Evolutionary conservation across 352 stramenopile species (phyloP), one percentile per base, ranked within the genome.

Genomic region (Phytopythium chamaehyphon): DNA sequence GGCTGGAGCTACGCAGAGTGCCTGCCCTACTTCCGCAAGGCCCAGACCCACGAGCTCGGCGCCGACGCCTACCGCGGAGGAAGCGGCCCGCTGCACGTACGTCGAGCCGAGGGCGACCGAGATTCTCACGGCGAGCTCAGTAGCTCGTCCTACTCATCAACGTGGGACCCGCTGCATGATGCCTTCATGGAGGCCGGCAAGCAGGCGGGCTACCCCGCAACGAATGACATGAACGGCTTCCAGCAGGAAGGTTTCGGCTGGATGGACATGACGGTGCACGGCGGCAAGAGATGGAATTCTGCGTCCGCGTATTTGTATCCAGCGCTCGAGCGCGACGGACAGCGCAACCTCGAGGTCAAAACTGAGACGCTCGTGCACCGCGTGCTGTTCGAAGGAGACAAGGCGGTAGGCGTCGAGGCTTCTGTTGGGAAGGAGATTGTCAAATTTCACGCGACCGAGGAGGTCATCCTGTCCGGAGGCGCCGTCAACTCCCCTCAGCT

Each of bases 401-500:
- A 74, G 28, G 83, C 84, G 0, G 67, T 88, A 10, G 85, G 84
- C 19, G 71, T 93, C n/a, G 66, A 77, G 26, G 84, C 73, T 0
- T 76, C 50, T 92, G 23, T 91, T 95, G 37, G 74, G 90, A 44
- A 78, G 70, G 55, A 86, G 78, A 45, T 77, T 23, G 31, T 52
- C 18, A 3, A 47, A 18, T 73, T 89, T 31, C 65, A 66, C 26
- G 84, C 84, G 1, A 71, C 68, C 24, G 96, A 96, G 53, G 88
- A 96, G 58, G 66, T 96, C 16, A 96, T 96, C 51, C 64, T 95
- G 43, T 91, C 79, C 15, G 75, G 88, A 28, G 88, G 88, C 4
- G 87, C 86, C 3, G 86, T 96, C 53, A 95, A 95, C 59, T 95
- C 87, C 28, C 86, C 88, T 1, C 84, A 96, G 47, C 64, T 95